Percentiles rank a stretch among this genome's conserved stretches.
phyloP scores from a whole-genome alignment of 139 green algal genomes.

The Pycnococcus provasolii region DNA sequence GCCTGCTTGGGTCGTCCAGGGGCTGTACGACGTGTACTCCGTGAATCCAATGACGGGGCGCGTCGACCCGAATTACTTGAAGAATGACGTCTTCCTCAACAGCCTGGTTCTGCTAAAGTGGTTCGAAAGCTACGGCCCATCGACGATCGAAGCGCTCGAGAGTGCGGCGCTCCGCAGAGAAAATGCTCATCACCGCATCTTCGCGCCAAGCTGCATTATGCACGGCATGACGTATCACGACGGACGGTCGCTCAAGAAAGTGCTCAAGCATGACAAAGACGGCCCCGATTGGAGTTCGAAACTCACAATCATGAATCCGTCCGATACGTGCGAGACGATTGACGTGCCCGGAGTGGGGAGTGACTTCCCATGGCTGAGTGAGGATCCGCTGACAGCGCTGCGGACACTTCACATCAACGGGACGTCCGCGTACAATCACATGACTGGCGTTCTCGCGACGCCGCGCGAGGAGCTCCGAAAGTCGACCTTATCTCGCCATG shows the following conservation, averaged over 20 bases:
- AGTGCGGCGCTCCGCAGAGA: neutral
- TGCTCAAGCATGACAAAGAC: neutral
- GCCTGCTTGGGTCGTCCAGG: neutral
- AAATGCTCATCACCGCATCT: neutral
- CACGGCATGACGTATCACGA: neutral
- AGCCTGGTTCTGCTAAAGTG: neutral
- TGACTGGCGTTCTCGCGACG: neutral
- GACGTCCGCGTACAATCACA: neutral
- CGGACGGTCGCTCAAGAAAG: neutral
- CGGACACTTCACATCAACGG: neutral
- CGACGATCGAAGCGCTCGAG: no score
- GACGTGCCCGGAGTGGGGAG: neutral
- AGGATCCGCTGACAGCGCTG: neutral
- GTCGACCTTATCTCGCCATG: no score
- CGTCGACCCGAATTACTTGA: neutral
- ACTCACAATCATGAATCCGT: no score
- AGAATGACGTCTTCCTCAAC: neutral
- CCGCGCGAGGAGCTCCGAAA: no score
- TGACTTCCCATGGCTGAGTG: neutral
- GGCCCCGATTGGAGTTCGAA: neutral
- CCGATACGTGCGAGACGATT: neutral
- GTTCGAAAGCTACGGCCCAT: neutral
- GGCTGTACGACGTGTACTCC: neutral
- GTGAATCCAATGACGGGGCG: neutral
- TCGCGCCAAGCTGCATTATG: neutral